These are phyloP conservation scores for Takashimella koratensis DNA, from an alignment of 1,284 basidiomycete species.

Conservation along the genomic window DNA sequence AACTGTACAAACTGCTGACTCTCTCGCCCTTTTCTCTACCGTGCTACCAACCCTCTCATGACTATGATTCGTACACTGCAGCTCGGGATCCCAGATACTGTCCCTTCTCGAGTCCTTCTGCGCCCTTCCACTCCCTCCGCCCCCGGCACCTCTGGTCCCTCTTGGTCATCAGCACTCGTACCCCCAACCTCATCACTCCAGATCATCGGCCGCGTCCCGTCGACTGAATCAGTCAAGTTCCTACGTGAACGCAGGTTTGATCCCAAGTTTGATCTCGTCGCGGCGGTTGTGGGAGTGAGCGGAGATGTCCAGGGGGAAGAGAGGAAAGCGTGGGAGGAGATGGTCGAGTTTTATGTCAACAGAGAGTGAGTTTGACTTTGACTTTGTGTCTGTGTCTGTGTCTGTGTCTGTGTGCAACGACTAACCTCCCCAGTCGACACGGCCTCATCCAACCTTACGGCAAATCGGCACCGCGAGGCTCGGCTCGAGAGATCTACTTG, in stretches of 20 bases:
- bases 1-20: too few species aligned
- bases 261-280: slow-evolving; percentile 70
- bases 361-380: slow-evolving; percentile 73
- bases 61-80: not conserved
- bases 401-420: not conserved
- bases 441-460: slow-evolving; percentile 83
- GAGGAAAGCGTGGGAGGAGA: slow-evolving; percentile 57
- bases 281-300: slow-evolving; percentile 64
- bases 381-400: slow-evolving; percentile 11
- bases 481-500: slow-evolving; percentile 82
- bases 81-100: not conserved
- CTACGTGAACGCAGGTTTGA: slow-evolving; percentile 70
- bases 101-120: slow-evolving; percentile 7
- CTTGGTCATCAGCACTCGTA: slow-evolving; percentile 53
- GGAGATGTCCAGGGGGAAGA: slow-evolving; percentile 46
- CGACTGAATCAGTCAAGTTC: slow-evolving; percentile 67
- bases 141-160: slow-evolving; percentile 21
- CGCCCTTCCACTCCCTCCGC: slow-evolving; percentile 15
- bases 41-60: too few species aligned
- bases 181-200: slow-evolving; percentile 23
- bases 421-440: slow-evolving; percentile 69
- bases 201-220: slow-evolving; percentile 66
- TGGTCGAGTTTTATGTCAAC: slow-evolving; percentile 65
- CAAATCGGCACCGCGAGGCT: slow-evolving; percentile 58
- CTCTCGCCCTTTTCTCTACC: too few species aligned